Evolutionary conservation across 495 filamentous ascomycete species (phyloP).

Genomic region (Penicillium canariense): DNA sequence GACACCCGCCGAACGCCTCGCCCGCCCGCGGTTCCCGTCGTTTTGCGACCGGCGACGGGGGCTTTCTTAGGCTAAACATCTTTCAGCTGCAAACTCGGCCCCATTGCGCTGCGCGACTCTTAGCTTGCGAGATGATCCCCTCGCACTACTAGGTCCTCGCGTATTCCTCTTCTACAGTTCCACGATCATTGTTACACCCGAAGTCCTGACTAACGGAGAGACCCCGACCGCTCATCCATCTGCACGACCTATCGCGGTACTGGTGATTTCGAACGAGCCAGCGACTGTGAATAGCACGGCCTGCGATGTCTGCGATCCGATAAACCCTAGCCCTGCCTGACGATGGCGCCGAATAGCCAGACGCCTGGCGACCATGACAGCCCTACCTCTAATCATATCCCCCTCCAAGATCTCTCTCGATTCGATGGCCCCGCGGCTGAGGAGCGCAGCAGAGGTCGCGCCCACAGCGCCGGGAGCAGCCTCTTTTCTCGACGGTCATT

Average conservation of each 20-base stretch:
- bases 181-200: too few species aligned
- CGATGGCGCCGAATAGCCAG: conserved; percentile 61
- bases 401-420: conserved; percentile 75
- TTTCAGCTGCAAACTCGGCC: conserved; percentile 1
- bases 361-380: conserved; percentile 47
- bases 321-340: conserved; percentile 39
- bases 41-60: conserved; percentile 17
- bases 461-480: conserved; percentile 31
- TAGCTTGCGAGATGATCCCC: background rate
- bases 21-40: background rate
- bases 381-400: conserved; percentile 62
- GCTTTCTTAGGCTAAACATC: conserved; percentile 3
- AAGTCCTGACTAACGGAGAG: too few species aligned
- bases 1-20: background rate
- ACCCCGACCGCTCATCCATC: too few species aligned
- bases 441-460: conserved; percentile 29
- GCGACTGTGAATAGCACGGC: conserved; percentile 11
- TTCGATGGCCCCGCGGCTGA: conserved; percentile 40
- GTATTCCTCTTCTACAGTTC: background rate
- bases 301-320: conserved; percentile 46
- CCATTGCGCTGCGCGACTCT: conserved; percentile 6
- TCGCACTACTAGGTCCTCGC: background rate
- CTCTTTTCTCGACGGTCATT: conserved; percentile 40
- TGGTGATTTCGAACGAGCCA: background rate
- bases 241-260: background rate